Conservation (phyloP, 192 early-diverging fungal species). For the Backusella mclennaniae region DNA sequence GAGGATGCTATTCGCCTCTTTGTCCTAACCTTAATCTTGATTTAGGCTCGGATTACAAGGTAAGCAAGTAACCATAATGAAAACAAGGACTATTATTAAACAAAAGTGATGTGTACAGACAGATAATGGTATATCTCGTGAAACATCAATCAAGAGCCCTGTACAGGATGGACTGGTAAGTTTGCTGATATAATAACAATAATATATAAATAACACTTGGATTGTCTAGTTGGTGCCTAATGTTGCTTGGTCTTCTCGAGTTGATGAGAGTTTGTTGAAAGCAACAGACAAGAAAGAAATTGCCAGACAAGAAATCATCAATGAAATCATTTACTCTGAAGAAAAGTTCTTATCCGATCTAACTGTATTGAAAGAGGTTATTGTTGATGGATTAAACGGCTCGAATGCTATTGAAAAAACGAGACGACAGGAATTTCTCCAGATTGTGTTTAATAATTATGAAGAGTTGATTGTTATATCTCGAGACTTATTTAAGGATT, state of each 20-base stretch:
- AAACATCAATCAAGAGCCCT: neutral
- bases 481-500: constrained; percentile 57
- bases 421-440: constrained; percentile 69
- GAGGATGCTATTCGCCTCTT: constrained; percentile 29
- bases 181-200: neutral
- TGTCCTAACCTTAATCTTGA: constrained; percentile 29
- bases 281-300: constrained; percentile 71
- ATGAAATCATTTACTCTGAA: constrained; percentile 90
- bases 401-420: constrained; percentile 23
- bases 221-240: constrained; percentile 14
- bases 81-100: neutral
- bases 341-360: constrained; percentile 89
- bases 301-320: constrained; percentile 92
- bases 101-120: neutral
- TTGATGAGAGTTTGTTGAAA: constrained; percentile 71
- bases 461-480: constrained; percentile 39
- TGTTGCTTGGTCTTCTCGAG: constrained; percentile 70
- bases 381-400: neutral
- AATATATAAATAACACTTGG: neutral
- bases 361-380: constrained; percentile 66
- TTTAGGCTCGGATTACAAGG: neutral
- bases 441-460: constrained; percentile 73
- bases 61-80: neutral
- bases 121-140: neutral
- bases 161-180: neutral